Evolutionary conservation across 1,284 basidiomycete genomes (phyloP).

Genomic region (Trametes hirsuta): DNA sequence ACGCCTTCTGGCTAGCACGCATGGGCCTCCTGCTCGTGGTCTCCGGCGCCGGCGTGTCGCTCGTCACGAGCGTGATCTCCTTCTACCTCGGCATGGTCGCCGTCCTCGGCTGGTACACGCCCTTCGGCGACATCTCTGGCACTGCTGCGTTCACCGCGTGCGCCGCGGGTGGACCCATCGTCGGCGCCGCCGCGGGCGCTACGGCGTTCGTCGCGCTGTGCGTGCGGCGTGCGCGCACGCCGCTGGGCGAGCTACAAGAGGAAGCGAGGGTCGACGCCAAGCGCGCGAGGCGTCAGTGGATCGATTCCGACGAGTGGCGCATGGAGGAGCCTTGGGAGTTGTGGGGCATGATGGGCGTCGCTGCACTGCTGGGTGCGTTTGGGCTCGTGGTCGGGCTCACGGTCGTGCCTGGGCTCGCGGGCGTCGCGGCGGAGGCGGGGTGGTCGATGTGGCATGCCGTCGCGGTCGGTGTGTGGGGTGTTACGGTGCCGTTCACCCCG

Average conservation of each 20-base stretch:
- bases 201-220: neutral
- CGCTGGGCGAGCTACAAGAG: neutral
- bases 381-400: constrained; percentile 6
- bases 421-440: neutral
- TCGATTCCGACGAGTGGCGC: too few species aligned
- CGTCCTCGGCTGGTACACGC: neutral
- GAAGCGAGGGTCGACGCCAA: neutral
- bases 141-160: neutral
- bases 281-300: too few species aligned
- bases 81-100: neutral
- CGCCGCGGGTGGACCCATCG: neutral
- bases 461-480: constrained; percentile 4
- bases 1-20: neutral
- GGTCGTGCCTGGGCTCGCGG: constrained; percentile 1
- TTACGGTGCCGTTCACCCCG: constrained; percentile 5
- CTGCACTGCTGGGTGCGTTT: neutral
- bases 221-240: neutral
- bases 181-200: neutral
- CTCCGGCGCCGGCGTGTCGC: neutral
- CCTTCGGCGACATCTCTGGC: neutral
- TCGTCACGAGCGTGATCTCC: neutral
- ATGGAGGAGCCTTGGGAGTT: neutral
- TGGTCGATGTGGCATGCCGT: constrained; percentile 1
- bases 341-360: neutral
- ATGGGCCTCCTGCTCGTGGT: neutral